Conservation (phyloP, 352 stramenopile species). For the Phytopythium aichiense region DNA sequence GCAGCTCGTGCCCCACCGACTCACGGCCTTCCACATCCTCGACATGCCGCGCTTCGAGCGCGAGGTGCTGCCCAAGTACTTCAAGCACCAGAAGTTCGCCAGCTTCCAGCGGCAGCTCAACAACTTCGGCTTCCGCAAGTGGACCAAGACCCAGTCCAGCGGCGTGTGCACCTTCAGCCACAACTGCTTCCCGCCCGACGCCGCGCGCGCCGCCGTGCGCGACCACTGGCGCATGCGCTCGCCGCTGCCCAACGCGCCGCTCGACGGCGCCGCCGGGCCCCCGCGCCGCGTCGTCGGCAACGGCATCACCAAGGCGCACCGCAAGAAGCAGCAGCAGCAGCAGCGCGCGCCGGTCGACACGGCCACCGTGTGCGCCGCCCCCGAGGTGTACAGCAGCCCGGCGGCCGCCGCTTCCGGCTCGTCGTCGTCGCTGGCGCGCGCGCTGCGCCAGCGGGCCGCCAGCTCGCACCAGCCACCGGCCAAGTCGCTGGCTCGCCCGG, state of each 20-base stretch:
- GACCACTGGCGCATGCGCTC: conserved; percentile 75
- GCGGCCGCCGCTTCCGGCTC: conserved; percentile 16
- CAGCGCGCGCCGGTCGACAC: not conserved
- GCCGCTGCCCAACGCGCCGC: conserved; percentile 25
- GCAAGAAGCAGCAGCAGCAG: conserved; percentile 24
- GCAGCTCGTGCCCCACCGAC: conserved; percentile 51
- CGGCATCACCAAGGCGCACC: conserved; percentile 43
- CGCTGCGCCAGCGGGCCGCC: not conserved
- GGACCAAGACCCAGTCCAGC: conserved; percentile 69
- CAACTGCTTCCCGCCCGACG: conserved; percentile 73
- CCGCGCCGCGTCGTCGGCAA: conserved; percentile 36
- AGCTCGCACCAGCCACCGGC: conserved; percentile 36
- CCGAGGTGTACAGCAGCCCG: conserved; percentile 27
- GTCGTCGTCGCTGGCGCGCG: not conserved
- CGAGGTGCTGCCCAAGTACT: conserved; percentile 90
- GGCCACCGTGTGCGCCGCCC: conserved; percentile 13
- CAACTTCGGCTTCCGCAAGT: conserved; percentile 86
- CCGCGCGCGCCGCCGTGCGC: conserved; percentile 40
- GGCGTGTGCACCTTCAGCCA: conserved; percentile 83
- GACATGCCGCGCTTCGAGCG: conserved; percentile 77
- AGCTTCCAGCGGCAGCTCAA: conserved; percentile 87
- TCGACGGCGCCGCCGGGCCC: conserved; percentile 7
- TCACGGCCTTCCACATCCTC: conserved; percentile 74
- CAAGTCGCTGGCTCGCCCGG: conserved; percentile 46
- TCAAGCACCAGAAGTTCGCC: conserved; percentile 92